These are phyloP conservation scores for Arachis monticola DNA, from an alignment of 331 rosid genomes.

Conservation along the genomic window DNA sequence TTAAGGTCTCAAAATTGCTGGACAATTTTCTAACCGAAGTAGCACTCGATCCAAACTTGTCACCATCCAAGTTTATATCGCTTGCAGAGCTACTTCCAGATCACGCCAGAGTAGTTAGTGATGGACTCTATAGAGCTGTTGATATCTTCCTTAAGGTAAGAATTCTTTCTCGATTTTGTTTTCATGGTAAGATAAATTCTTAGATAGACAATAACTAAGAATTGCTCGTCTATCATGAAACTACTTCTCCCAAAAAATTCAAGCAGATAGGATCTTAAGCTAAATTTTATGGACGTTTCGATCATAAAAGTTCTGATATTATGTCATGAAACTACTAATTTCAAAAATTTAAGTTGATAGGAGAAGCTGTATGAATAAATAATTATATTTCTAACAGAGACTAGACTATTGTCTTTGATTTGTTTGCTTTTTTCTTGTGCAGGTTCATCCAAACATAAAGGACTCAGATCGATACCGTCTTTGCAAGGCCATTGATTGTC, in stretches of 20 bases:
- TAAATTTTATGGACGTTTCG: too few relatives aligned
- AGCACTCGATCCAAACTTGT: slow-evolving; percentile 77
- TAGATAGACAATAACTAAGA: background rate
- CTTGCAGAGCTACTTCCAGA: slow-evolving; percentile 92
- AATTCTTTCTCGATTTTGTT: slow-evolving; percentile 31
- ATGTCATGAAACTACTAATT: too few relatives aligned
- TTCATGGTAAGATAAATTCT: background rate
- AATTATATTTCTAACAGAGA: background rate
- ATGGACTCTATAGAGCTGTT: slow-evolving; percentile 86
- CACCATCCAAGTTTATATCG: slow-evolving; percentile 78
- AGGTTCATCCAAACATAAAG: slow-evolving; percentile 95
- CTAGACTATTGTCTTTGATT: background rate
- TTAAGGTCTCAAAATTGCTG: slow-evolving; percentile 88
- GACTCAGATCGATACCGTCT: slow-evolving; percentile 82
- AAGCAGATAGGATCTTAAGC: background rate
- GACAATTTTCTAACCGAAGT: slow-evolving; percentile 91
- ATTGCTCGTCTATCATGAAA: too few relatives aligned
- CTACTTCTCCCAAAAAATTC: background rate
- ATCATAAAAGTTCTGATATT: too few relatives aligned
- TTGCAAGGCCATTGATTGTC: slow-evolving; percentile 90
- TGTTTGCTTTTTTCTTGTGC: background rate
- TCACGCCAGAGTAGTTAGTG: slow-evolving; percentile 86
- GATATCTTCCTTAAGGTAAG: slow-evolving; percentile 95
- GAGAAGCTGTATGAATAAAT: background rate
- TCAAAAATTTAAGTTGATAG: background rate